These are phyloP conservation scores for Trametes elegans DNA, from an alignment of 768 basidiomycete genomes.

Conservation along the genomic window DNA sequence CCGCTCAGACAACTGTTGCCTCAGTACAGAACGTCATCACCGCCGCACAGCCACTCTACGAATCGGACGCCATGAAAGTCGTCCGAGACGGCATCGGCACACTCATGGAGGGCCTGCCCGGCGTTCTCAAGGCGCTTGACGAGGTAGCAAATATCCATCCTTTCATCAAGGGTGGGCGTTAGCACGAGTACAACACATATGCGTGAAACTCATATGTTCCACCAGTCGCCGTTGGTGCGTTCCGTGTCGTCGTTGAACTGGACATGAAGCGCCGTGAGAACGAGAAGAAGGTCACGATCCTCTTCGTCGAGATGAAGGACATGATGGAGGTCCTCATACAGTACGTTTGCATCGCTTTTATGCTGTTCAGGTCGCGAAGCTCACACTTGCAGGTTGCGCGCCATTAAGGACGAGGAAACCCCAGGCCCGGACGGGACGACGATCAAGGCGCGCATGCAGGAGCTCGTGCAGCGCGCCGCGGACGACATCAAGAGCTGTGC, in stretches of 20 bases:
- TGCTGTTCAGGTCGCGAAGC: background rate
- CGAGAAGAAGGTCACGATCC: constrained; percentile 44
- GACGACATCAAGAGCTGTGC: constrained; percentile 33
- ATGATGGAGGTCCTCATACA: constrained; percentile 48
- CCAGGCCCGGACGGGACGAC: constrained; percentile 32
- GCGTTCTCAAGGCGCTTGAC: constrained; percentile 28
- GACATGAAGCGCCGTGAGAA: constrained; percentile 50
- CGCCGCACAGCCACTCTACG: background rate
- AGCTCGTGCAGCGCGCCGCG: constrained; percentile 28
- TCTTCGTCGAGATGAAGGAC: constrained; percentile 51
- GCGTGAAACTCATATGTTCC: background rate
- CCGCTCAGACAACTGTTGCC: background rate
- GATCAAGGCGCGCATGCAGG: constrained; percentile 35
- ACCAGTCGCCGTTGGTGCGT: constrained; percentile 31
- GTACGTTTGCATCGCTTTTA: constrained; percentile 26
- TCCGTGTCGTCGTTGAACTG: constrained; percentile 46
- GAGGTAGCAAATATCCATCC: constrained; percentile 30
- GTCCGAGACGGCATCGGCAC: constrained; percentile 23
- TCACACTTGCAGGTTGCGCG: constrained; percentile 27
- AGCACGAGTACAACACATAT: background rate
- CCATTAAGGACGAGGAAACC: constrained; percentile 30
- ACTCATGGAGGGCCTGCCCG: constrained; percentile 27
- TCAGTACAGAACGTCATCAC: background rate
- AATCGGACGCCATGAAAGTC: background rate
- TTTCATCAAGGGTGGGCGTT: constrained; percentile 25